Evolutionary conservation across 2,329 filamentous ascomycete species (phyloP), one percentile per base, ranked within the genome.

Genomic region (Ophiognomonia clavigignenti-juglandacearum): DNA sequence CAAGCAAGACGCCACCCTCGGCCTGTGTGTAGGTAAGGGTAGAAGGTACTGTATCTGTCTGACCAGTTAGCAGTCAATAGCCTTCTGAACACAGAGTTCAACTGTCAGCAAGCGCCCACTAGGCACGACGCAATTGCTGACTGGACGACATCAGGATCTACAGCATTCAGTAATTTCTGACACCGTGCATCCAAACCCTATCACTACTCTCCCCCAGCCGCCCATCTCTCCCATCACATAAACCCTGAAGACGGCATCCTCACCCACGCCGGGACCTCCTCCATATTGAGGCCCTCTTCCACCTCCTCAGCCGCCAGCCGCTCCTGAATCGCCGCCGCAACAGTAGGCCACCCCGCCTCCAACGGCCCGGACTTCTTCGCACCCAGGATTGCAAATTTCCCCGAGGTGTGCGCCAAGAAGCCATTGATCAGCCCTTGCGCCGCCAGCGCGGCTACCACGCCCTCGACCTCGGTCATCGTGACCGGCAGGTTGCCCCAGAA

Each of bases 401-500:
- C 77, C 59, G 83, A 82, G 22, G 78, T 78, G 58, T 95, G 88
- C 14, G 86, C 87, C 23, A 96, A 77, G 59, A 91, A 96, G 2
- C 91, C 92, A 55, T 85, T 82, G 61, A 96, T 73, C 20, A 96
- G 71, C 1, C 86, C 88, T 64, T 95, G 88, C 41, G 86, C 81
- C 18, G 95, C 78, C 11, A 96, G 75, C 10, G 83, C 84, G 0
- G 86, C 80, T 11, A 95, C 75, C 40, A 88, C 82, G 37, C 82
- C 82, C 65, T 96, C 89, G n/a, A 95, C 73, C 55, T 88, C 84
- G 13, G 78, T 68, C 29, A 78, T 65, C 32, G 79, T 74, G 27
- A 83, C 71, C 52, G 71, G 62, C 51, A 77, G 73, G 57, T 85
- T 85, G 16, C 83, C 83, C 67, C 75, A 80, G n/a, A 84, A 64